Percentiles rank a stretch among this genome's conserved stretches.
Evolutionary conservation across 2,329 filamentous ascomycete species (phyloP).

Genomic region (Phyllosticta paracitricarpa): DNA sequence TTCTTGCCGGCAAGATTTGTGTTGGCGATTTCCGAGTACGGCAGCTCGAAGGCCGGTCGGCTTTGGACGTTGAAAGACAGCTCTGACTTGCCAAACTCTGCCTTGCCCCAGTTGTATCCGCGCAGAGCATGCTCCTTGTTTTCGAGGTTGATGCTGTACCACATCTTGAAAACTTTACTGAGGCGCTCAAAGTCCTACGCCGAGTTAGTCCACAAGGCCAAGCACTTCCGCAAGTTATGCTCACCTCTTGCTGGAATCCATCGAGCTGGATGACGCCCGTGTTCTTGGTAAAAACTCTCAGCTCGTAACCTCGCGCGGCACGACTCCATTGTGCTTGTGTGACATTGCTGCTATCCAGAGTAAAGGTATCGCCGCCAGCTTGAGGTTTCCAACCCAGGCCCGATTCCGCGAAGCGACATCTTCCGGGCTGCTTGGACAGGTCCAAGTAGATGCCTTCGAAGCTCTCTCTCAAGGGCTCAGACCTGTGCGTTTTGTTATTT

Average conservation of each 20-base stretch:
- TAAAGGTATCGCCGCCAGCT: slow-evolving; percentile 83
- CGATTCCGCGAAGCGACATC: slow-evolving; percentile 88
- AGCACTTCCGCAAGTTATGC: slow-evolving; percentile 7
- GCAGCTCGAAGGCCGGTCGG: slow-evolving; percentile 89
- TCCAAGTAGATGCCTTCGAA: slow-evolving; percentile 98
- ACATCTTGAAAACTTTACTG: slow-evolving; percentile 90
- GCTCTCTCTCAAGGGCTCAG: slow-evolving; percentile 54
- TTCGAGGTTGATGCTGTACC: slow-evolving; percentile 91
- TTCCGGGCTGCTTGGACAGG: slow-evolving; percentile 82
- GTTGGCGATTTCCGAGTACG: slow-evolving; percentile 95
- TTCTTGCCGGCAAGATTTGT: slow-evolving; percentile 97
- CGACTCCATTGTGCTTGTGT: slow-evolving; percentile 87
- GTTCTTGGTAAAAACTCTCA: slow-evolving; percentile 80
- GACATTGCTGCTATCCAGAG: slow-evolving; percentile 79
- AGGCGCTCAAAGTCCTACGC: slow-evolving; percentile 76
- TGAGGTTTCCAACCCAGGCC: slow-evolving; percentile 93
- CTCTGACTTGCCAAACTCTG: slow-evolving; percentile 91
- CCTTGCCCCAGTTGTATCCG: slow-evolving; percentile 99
- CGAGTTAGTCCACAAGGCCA: background rate
- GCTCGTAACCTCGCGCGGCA: slow-evolving; percentile 82
- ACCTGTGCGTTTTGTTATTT: background rate
- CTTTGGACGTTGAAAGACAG: slow-evolving; percentile 96
- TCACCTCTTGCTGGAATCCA: slow-evolving; percentile 78
- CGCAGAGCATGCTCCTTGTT: slow-evolving; percentile 87
- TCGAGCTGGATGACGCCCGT: slow-evolving; percentile 87